Base-by-base conservation (phyloP, 148 eudicot genomes). In the Agrostemma githago region DNA sequence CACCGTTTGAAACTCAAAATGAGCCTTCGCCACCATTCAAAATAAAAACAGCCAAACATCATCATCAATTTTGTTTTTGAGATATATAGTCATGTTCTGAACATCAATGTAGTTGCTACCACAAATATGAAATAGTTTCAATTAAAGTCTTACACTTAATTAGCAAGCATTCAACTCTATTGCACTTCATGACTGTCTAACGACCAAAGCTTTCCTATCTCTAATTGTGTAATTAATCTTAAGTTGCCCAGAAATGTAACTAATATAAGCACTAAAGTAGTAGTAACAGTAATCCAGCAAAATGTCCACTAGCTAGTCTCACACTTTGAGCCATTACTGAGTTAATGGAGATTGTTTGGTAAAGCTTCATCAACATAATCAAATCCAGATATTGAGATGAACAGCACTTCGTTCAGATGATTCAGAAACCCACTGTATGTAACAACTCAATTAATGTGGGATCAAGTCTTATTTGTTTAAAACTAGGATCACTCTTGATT, bases 261-360 rank as follows among this genome's bases (percentile, higher is more conserved):
- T 66, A 48, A 16, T 75, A 57, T 8, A 57, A 21, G 76, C 72
- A 78, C 44, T 65, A n/a, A 62, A 71, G 19, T 26, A 26, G 34
- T 26, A 26, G 34, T 63, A 51, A 77, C 5, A 20, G 38, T 44
- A 26, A 48, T 42, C 64, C 4, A 2, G 0, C 53, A 77, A 62
- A 62, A 71, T 21, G 17, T 53, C 75, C 62, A 67, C 78, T 75
- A 19, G 68, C 78, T 75, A 19, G 68, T 37, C 37, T 57, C 48
- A 66, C 73, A 62, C 3, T 68, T 53, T 56, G 60, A 58, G 68
- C 21, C 19, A 37, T 70, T 74, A 79, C 62, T 62, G 74, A 77
- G 9, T 62, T 74, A 79, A 79, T 79, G 78, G 82, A 66, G 65
- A 46, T 11, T 57, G 75, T 74, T 79, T 62, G 74, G 82, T 70